Evolutionary conservation across 2,329 filamentous ascomycete genomes (phyloP).

Genomic region (Raffaelea ambrosiae): DNA sequence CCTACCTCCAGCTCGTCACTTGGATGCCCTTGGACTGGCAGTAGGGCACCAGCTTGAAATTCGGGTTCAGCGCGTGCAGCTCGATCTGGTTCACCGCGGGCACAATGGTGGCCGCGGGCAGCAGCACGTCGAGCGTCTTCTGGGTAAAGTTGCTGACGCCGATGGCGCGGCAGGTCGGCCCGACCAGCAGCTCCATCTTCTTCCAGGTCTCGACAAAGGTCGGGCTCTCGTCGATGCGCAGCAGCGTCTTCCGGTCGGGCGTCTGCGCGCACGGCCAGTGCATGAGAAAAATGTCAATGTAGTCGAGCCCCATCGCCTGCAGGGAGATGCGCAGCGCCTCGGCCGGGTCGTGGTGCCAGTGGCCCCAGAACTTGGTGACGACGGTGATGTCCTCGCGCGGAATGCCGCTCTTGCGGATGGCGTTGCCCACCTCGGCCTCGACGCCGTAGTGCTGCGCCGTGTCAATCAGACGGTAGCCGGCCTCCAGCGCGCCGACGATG

Average conservation of each 20-base stretch:
- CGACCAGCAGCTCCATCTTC: conserved; percentile 43
- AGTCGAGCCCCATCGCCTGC: conserved; percentile 47
- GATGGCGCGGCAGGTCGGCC: conserved; percentile 31
- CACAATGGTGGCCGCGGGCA: conserved; percentile 35
- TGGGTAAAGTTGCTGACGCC: conserved; percentile 54
- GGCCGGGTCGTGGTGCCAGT: conserved; percentile 53
- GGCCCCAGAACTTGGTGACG: conserved; percentile 48
- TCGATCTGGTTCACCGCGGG: conserved; percentile 52
- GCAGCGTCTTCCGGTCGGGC: conserved; percentile 14
- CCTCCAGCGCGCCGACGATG: conserved; percentile 31
- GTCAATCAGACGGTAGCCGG: conserved; percentile 43
- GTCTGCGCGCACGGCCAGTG: conserved; percentile 46
- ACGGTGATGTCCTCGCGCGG: conserved; percentile 45
- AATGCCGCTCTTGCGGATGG: conserved; percentile 49
- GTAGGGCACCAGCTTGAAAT: conserved; percentile 45
- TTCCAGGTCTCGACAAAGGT: conserved; percentile 30
- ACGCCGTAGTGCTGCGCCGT: conserved; percentile 54
- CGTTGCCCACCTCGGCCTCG: conserved; percentile 44
- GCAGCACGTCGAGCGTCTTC: conserved; percentile 51
- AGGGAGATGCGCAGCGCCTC: conserved; percentile 48
- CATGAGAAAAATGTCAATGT: conserved; percentile 63
- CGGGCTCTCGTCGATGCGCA: background rate
- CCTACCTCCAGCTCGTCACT: background rate
- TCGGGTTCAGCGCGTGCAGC: conserved; percentile 59
- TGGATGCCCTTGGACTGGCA: conserved; percentile 46